Conservation (phyloP, 2,329 filamentous ascomycete species). For the Colletotrichum gloeosporioides region DNA sequence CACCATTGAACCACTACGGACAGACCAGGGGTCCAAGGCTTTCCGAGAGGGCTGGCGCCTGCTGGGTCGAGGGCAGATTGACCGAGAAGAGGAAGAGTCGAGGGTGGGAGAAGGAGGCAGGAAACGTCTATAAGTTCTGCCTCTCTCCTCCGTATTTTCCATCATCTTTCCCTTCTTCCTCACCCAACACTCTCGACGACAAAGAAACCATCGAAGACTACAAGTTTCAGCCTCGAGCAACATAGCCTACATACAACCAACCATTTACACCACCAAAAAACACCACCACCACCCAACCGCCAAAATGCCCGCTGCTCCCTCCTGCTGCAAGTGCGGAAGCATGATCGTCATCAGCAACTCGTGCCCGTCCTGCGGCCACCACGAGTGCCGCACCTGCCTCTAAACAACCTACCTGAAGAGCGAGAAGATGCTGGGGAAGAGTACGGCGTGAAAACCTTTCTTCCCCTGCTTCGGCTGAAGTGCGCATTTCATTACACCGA, state of each 20-base stretch:
- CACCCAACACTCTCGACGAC: background rate
- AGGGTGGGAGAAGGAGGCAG: background rate
- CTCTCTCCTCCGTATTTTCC: background rate
- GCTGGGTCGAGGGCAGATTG: background rate
- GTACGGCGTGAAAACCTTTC: background rate
- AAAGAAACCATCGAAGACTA: background rate
- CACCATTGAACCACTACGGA: background rate
- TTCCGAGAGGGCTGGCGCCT: background rate
- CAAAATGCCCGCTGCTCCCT: conserved; percentile 52
- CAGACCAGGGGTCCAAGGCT: conserved; percentile 21
- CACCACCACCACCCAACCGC: conserved; percentile 11
- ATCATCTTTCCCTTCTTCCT: fast-evolving
- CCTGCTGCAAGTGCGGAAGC: conserved; percentile 61
- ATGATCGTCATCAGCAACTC: conserved; percentile 63
- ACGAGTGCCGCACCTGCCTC: conserved; percentile 53
- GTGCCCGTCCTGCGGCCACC: conserved; percentile 56
- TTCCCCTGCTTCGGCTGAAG: background rate
- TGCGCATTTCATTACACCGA: conserved; percentile 7
- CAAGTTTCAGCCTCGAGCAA: background rate
- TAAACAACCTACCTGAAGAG: conserved; percentile 18
- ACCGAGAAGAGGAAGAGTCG: background rate
- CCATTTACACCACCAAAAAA: conserved; percentile 15
- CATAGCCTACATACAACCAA: background rate
- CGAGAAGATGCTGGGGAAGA: background rate
- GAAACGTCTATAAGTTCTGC: conserved; percentile 16